Base-by-base conservation (phyloP, 768 basidiomycete genomes). In the Boletus patriciae region DNA sequence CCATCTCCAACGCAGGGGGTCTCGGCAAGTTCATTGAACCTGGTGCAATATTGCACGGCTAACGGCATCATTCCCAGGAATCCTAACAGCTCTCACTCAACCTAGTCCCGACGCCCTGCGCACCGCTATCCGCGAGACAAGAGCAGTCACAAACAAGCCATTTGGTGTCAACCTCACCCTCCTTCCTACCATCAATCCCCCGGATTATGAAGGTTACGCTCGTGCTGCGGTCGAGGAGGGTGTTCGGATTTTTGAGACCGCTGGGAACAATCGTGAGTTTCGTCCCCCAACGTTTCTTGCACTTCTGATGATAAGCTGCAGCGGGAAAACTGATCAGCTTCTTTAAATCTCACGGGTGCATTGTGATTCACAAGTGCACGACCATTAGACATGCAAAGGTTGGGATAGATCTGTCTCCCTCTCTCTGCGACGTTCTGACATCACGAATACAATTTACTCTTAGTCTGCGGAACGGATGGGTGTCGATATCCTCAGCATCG, bases 341-440 rank as follows among this genome's bases (percentile, higher is more conserved):
- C 67, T 87, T 94, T 72, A 95, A 95, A 74, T 78, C 78, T n/a
- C 76, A 89, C 34, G 80, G 81, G 1, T 88, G 88, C 61, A 78
- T 88, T 57, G 86, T 97, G 13, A 82, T 97, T 25, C 95, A 97
- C 72, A 98, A 97, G 60, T 94, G 92, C 70, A 93, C 92, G 0
- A 86, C 86, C 4, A 85, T 93, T 56, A 80, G 89, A 46, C 93
- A 95, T 72, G 92, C 92, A 4, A 87, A 91, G 81, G 87, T 88
- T 27, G 16, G 72, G 36, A 7, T 40, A 19, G 2, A 33, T 13
- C 47, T 37, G 13, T 57, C 9, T 47, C 42, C 77, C 77, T 77
- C 73, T 58, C 3, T 43, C 1, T 16, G 16, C 42, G 19, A 41
- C 46, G 25, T 45, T 45, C 44, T 60, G 37, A 46, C 19, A 12